Base-by-base conservation (phyloP, 805 yeast genomes). In the Priceomyces haplophilus region DNA sequence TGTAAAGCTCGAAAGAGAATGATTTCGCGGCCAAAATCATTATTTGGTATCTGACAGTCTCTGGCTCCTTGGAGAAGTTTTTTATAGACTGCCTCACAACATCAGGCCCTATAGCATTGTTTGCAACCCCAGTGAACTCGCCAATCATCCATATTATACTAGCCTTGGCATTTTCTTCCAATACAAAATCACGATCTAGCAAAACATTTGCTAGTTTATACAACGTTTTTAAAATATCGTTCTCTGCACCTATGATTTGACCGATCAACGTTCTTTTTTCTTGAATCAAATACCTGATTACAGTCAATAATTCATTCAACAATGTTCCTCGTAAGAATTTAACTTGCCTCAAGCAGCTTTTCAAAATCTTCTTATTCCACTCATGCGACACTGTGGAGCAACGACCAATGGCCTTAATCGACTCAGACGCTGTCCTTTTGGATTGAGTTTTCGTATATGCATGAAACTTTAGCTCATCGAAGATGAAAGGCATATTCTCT, bases 121-220 rank as follows among this genome's bases (percentile, higher is more conserved):
- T 44, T 16, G 61, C 58, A 8, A 54, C 52, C 23, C 50, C 57
- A 0, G 83, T 72, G 56, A 82, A 83, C 55, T 93, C 97, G 3
- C 98, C 97, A 40, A 91, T 76, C 7, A 91, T 72, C 98, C 98
- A 93, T 5, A 91, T 73, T 8, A 90, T 82, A 37, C 91, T 85
- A 1, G 95, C 88, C 50, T 82, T 79, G 0, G 98, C 95, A 13
- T 61, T 67, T 16, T 58, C 50, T 13, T 59, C 65, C n/a, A 64
- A 41, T 15, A 43, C 31, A 13, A 51, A n/a, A 7, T 12, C 33
- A 7, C 53, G 54, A 24, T 62, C 62, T 10, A 48, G 49, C 32
- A 71, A 54, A 2, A 61, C 53, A 16, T 48, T 43, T 7, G 70
- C 59, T 13, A 88, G 64, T 41, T 75, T 73, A 23, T 79, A 70